phyloP scores from a whole-genome alignment of 345 rosid species.

The Heritiera fomes region DNA sequence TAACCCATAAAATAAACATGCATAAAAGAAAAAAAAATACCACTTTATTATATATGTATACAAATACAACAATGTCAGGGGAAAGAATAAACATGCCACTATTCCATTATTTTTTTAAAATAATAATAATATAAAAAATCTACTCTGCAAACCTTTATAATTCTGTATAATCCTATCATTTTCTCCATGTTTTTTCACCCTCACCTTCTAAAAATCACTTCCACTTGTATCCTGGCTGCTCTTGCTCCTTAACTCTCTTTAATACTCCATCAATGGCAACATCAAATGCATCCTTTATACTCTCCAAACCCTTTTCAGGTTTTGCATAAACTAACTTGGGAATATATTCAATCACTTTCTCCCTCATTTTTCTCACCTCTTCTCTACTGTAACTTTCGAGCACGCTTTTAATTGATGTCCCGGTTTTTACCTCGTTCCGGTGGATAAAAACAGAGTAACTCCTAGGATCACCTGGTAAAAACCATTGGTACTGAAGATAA shows the following conservation, averaged over 20 bases:
- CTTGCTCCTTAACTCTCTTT: conserved; percentile 76
- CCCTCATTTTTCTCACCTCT: conserved; percentile 71
- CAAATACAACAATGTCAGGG: not conserved
- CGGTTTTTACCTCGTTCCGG: conserved; percentile 70
- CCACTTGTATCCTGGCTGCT: conserved; percentile 67
- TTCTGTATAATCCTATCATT: not conserved
- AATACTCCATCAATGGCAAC: conserved; percentile 85
- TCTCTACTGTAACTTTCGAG: conserved; percentile 63
- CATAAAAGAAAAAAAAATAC: not conserved
- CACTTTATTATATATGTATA: not conserved
- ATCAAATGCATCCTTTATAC: conserved; percentile 81
- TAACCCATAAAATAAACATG: not conserved
- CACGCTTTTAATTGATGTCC: conserved; percentile 60
- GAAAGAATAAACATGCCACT: not conserved
- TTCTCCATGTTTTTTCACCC: not conserved
- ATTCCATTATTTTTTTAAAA: not conserved
- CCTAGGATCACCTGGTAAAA: conserved; percentile 64
- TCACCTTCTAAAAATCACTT: conserved; percentile 21
- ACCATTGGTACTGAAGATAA: conserved; percentile 89
- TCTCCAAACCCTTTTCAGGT: conserved; percentile 61
- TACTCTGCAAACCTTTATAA: not conserved
- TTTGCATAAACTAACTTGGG: conserved; percentile 73
- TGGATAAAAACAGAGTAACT: conserved; percentile 86
- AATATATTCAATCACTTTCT: conserved; percentile 66
- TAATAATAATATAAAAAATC: not conserved